Percentiles rank a stretch among this genome's conserved stretches.
phyloP scores from a whole-genome alignment of 1,139 yeast species.

The Zygosaccharomyces sapae region DNA sequence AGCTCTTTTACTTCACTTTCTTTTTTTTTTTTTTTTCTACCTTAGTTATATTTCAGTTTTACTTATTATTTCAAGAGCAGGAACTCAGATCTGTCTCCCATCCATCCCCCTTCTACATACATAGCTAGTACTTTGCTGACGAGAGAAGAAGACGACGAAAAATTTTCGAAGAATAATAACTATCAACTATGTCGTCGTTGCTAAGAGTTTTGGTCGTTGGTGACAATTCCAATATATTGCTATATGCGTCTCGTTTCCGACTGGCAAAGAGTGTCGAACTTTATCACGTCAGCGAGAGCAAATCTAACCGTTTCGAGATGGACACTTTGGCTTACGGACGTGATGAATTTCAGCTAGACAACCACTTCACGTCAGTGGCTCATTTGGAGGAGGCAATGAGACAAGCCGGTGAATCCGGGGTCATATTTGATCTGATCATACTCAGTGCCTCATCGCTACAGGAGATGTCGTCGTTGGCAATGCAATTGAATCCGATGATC shows the following conservation, averaged over 20 bases:
- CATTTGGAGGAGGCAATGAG: constrained; percentile 18
- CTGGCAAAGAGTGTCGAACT: constrained; percentile 35
- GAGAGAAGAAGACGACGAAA: too few relatives aligned
- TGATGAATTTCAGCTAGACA: constrained; percentile 23
- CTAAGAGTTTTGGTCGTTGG: constrained; percentile 34
- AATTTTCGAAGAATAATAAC: too few relatives aligned
- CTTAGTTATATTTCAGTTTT: neutral
- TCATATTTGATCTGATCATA: constrained; percentile 47
- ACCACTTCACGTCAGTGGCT: constrained; percentile 26
- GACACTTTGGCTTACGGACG: constrained; percentile 30
- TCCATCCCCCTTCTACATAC: neutral
- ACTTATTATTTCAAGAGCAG: neutral
- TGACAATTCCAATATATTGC: constrained; percentile 30
- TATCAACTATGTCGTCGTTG: constrained; percentile 13
- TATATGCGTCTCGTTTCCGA: constrained; percentile 35
- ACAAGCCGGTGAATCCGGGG: constrained; percentile 7
- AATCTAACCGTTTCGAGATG: constrained; percentile 20
- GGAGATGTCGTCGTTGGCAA: constrained; percentile 42
- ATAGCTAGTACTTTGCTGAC: too few relatives aligned
- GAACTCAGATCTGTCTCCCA: neutral
- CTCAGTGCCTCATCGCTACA: constrained; percentile 46
- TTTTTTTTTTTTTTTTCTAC: neutral
- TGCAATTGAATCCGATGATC: constrained; percentile 38
- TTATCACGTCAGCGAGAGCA: constrained; percentile 29
- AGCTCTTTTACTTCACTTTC: neutral